These are phyloP conservation scores for Carpinus fangiana DNA, from an alignment of 306 rosid species.

Conservation along the genomic window DNA sequence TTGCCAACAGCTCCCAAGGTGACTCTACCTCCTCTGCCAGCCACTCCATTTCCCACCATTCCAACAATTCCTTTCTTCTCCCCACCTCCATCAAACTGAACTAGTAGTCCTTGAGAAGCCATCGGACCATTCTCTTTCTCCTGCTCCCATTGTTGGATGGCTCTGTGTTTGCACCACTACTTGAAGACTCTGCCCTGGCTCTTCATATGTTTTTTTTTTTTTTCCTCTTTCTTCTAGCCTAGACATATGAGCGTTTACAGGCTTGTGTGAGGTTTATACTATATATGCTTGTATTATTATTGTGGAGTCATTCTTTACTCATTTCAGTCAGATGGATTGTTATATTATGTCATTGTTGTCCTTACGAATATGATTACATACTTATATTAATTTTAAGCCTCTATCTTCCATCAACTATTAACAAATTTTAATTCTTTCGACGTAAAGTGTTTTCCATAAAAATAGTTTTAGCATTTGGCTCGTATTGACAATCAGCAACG, in stretches of 20 bases:
- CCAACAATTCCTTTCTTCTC: constrained; percentile 22
- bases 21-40: constrained; percentile 31
- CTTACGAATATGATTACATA: neutral
- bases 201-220: neutral
- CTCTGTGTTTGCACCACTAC: neutral
- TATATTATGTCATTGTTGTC: neutral
- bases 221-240: neutral
- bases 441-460: no score
- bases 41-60: constrained; percentile 19
- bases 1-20: constrained; percentile 10
- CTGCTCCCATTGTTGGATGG: neutral
- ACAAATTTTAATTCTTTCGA: no score
- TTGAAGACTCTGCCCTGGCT: neutral
- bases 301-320: neutral
- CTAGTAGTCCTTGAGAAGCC: neutral
- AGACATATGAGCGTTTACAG: neutral
- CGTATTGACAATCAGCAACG: no score
- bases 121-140: neutral
- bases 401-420: neutral
- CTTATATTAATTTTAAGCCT: neutral
- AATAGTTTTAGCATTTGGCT: no score
- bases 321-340: neutral
- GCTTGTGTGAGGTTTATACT: neutral
- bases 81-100: constrained; percentile 34
- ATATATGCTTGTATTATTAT: neutral